phyloP scores from a whole-genome alignment of 176 grass and related monocot species.

The Puccinellia tenuiflora region DNA sequence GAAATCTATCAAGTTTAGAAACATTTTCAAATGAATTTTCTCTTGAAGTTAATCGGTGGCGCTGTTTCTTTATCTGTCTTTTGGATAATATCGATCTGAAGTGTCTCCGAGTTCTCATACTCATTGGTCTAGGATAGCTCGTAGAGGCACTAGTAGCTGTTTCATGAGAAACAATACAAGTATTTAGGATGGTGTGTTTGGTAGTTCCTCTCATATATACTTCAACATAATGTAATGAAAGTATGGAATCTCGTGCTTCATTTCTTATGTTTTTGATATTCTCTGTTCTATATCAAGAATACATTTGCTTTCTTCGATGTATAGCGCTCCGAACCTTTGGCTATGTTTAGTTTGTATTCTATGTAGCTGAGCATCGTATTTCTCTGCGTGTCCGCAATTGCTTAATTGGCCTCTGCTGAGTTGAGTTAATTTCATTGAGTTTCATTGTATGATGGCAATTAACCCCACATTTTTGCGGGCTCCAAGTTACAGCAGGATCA shows the following conservation, averaged over 20 bases:
- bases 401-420: slow-evolving; percentile 11
- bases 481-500: not conserved
- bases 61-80: not conserved
- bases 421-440: not conserved
- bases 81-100: not conserved
- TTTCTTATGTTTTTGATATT: not conserved
- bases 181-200: not conserved
- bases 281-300: not conserved
- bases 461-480: not conserved
- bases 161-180: slow-evolving; percentile 6
- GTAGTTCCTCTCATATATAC: not conserved
- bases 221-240: not conserved
- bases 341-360: not conserved
- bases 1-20: not conserved
- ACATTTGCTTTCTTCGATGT: not conserved
- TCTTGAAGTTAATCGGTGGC: not conserved
- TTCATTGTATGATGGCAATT: not conserved
- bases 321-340: not conserved
- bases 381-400: not conserved
- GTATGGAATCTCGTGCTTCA: not conserved
- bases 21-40: not conserved
- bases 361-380: not conserved
- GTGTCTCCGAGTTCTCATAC: not conserved
- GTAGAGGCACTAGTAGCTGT: not conserved
- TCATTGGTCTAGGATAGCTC: not conserved